Evolutionary conservation across 192 early-diverging fungal species (phyloP).

Genomic region (Coemansia sp.): DNA sequence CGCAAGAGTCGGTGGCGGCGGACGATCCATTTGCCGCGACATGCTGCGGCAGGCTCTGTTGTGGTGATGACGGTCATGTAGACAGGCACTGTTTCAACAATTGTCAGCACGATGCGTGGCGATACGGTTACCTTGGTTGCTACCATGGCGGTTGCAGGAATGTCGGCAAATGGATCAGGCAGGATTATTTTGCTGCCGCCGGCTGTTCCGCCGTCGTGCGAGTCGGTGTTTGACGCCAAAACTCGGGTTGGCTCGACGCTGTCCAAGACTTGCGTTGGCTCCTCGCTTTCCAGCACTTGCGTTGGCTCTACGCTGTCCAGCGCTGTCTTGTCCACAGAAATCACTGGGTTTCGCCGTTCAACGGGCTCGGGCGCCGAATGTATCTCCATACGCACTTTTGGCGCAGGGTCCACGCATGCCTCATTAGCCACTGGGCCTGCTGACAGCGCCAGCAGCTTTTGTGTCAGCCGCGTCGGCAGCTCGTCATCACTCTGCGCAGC

Average conservation of each 20-base stretch:
- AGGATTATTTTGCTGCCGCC: constrained; percentile 35
- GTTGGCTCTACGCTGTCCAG: background rate
- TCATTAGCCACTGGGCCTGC: background rate
- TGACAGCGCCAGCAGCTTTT: constrained; percentile 40
- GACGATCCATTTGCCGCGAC: constrained; percentile 47
- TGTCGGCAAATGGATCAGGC: constrained; percentile 49
- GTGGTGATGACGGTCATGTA: constrained; percentile 55
- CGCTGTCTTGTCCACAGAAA: background rate
- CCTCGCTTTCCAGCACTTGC: background rate
- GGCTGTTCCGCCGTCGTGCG: constrained; percentile 28
- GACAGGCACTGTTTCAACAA: constrained; percentile 55
- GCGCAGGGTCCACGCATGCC: background rate
- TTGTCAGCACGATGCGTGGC: constrained; percentile 51
- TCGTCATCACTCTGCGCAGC: constrained; percentile 9
- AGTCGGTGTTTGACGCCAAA: constrained; percentile 29
- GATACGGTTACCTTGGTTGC: constrained; percentile 44
- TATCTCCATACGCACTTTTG: constrained; percentile 1
- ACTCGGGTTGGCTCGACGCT: constrained; percentile 42
- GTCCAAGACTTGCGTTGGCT: constrained; percentile 17
- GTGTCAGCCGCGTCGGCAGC: constrained; percentile 35
- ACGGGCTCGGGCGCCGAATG: background rate
- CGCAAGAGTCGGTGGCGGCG: constrained; percentile 70
- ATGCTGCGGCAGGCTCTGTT: constrained; percentile 36
- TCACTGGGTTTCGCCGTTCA: too few species aligned
- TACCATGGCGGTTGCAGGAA: constrained; percentile 47